These are phyloP conservation scores for Hypocrella siamensis DNA, from an alignment of 2,329 filamentous ascomycete genomes.

Conservation along the genomic window DNA sequence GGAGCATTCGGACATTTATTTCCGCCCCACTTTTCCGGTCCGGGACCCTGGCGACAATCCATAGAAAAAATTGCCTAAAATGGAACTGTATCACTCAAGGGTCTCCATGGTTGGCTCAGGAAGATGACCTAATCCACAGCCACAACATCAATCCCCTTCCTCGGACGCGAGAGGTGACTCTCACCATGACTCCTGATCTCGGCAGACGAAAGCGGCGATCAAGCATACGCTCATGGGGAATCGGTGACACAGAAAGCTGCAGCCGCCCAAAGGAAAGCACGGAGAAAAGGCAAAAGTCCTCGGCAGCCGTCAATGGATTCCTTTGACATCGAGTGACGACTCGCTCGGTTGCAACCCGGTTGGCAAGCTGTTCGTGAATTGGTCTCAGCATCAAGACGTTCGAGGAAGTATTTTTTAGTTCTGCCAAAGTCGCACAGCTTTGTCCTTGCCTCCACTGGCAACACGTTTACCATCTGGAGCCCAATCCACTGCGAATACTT, in stretches of 20 bases:
- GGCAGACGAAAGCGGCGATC: background rate
- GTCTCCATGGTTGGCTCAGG: background rate
- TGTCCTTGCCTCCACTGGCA: conserved; percentile 86
- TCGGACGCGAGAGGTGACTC: background rate
- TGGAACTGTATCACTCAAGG: background rate
- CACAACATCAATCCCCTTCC: too few species aligned
- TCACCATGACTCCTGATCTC: background rate
- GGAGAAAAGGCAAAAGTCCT: too few species aligned
- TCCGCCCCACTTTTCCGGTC: background rate
- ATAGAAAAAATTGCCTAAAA: background rate
- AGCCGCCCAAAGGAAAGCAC: too few species aligned
- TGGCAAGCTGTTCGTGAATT: background rate
- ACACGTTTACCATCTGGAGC: conserved; percentile 79
- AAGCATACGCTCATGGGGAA: too few species aligned
- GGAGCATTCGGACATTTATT: background rate
- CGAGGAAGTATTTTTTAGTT: conserved; percentile 28
- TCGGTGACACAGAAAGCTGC: too few species aligned
- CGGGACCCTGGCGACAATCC: background rate
- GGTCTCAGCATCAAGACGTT: background rate
- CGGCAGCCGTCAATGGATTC: too few species aligned
- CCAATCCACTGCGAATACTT: conserved; percentile 93
- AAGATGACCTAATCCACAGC: background rate
- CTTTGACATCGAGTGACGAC: too few species aligned
- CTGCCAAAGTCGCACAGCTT: conserved; percentile 53
- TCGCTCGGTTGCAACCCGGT: too few species aligned